These are phyloP conservation scores for Candida germanica DNA, from an alignment of 805 yeast genomes.

Conservation along the genomic window DNA sequence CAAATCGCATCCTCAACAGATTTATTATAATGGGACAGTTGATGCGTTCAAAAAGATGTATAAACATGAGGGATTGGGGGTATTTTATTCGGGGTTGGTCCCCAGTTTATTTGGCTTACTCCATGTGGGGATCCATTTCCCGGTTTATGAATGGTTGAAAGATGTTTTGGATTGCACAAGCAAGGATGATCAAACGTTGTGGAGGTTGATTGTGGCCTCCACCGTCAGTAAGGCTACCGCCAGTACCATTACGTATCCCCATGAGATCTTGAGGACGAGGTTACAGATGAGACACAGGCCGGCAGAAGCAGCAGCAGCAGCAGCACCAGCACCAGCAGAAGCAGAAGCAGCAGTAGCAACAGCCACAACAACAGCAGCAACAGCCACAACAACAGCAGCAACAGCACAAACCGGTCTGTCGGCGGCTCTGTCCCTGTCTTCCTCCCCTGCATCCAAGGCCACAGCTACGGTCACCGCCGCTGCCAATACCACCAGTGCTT, in stretches of 20 bases:
- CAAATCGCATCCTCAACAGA: conserved; percentile 22
- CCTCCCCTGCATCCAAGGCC: conserved; percentile 6
- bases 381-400: too few species aligned
- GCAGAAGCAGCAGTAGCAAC: too few species aligned
- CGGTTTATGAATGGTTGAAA: conserved; percentile 83
- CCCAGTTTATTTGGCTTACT: conserved; percentile 88
- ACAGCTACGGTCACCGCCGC: too few species aligned
- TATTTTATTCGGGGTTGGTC: conserved; percentile 84
- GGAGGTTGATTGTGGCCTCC: conserved; percentile 52
- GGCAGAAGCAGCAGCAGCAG: neutral
- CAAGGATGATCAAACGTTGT: neutral
- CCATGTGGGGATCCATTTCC: conserved; percentile 96
- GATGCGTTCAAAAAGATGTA: conserved; percentile 85
- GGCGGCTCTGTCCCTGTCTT: too few species aligned
- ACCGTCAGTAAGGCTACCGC: conserved; percentile 85
- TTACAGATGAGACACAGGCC: conserved; percentile 60
- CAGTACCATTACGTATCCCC: conserved; percentile 87
- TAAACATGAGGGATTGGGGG: conserved; percentile 69
- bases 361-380: too few species aligned
- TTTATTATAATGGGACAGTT: conserved; percentile 68
- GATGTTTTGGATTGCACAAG: conserved; percentile 30
- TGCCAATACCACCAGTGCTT: too few species aligned
- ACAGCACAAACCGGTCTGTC: too few species aligned
- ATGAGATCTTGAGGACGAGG: conserved; percentile 89
- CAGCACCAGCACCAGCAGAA: too few species aligned